phyloP scores from a whole-genome alignment of 257 asterid genomes.

The Solanum pinnatisectum region DNA sequence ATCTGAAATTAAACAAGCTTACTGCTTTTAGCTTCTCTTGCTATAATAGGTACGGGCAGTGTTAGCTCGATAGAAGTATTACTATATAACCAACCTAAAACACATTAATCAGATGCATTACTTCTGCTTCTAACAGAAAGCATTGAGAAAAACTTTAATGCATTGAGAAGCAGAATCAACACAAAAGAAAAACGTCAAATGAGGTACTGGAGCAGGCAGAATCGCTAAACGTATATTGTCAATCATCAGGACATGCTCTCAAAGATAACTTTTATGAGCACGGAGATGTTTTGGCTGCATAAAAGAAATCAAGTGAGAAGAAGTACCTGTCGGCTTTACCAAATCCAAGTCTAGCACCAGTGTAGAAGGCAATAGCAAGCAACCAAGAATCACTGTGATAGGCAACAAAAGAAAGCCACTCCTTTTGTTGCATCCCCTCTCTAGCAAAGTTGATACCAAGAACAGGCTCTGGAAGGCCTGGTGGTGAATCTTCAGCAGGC shows the following conservation, averaged over 20 bases:
- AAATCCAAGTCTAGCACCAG: conserved; percentile 30
- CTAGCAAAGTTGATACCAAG: conserved; percentile 39
- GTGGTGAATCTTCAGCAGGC: conserved; percentile 41
- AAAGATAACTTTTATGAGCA: not conserved
- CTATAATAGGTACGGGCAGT: not conserved
- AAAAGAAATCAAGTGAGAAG: not conserved
- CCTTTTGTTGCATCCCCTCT: conserved; percentile 37
- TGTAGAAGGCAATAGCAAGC: conserved; percentile 32
- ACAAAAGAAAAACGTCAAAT: not conserved
- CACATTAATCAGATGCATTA: not conserved
- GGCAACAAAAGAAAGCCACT: conserved; percentile 35
- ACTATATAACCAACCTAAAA: not conserved
- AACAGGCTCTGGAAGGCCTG: conserved; percentile 44
- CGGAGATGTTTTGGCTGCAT: not conserved
- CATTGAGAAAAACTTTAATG: not conserved
- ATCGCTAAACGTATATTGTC: not conserved
- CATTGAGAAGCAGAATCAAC: not conserved
- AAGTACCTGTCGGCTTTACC: conserved; percentile 30
- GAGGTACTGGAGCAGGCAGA: not conserved
- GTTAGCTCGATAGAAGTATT: not conserved
- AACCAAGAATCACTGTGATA: conserved; percentile 44
- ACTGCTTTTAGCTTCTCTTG: not conserved
- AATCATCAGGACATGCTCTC: not conserved
- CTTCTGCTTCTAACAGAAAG: not conserved
- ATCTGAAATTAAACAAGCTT: not conserved